Evolutionary conservation across 345 rosid genomes (phyloP), one percentile per base, ranked within the genome.

Genomic region (Trapa bicornis): DNA sequence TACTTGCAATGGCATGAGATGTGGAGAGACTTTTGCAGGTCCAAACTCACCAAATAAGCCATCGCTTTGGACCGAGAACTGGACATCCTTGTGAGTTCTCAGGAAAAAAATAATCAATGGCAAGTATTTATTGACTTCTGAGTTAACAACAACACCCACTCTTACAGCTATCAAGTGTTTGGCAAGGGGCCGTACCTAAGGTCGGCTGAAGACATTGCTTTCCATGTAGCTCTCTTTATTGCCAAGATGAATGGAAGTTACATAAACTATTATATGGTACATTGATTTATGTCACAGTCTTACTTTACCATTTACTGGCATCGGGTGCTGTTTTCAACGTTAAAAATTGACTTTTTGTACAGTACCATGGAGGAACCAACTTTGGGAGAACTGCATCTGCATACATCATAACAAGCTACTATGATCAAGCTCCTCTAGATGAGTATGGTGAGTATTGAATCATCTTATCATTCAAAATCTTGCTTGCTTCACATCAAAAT

Each of bases 311-410:
- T 43, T 57, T 67, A 17, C 35, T 45, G 56, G 36, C 64, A 33
- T 32, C 32, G 22, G 37, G 3, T 58, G 63, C 37, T 58, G 43
- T 41, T 32, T 29, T 35, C 11, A 2, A 32, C 16, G 54, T 22
- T 50, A 3, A 41, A 3, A 11, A 33, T 29, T 58, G 8, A 10
- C 42, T 65, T 37, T 4, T 22, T 2, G 45, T 65, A 12, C 56
- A 93, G 98, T 93, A 87, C 70, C 98, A 93, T 47, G 98, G 98
- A 7, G 98, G 98, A 72, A 93, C 98, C 2, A 93, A 88, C 82
- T 88, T 93, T 61, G 98, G 98, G 65, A 84, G 97, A 69, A 80
- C 88, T 37, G 80, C 87, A 1, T 68, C 96, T n/a, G 82, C 87
- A 12, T 87, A 83, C 71, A 70, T 86, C 45, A 84, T 84, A 37